Conservation (phyloP, 106 monocot species). For the Apostasia shenzhenica region DNA sequence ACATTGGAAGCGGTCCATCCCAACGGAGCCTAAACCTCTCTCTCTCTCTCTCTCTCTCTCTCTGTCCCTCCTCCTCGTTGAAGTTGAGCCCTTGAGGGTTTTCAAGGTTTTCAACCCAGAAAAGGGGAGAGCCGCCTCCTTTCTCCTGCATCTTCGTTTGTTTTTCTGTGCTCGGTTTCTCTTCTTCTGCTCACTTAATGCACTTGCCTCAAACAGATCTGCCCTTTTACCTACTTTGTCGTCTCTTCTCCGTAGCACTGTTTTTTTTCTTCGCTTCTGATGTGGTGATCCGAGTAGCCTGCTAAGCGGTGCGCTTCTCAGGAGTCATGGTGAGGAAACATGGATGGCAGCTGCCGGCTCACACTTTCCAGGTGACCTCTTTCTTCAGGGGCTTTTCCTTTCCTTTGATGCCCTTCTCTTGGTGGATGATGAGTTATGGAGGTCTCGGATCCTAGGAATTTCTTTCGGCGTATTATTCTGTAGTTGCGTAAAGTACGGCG, state of each 20-base stretch:
- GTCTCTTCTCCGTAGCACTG: not conserved
- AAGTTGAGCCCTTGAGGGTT: not conserved
- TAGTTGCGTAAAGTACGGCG: too few species aligned
- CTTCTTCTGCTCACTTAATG: not conserved
- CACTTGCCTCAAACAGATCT: not conserved
- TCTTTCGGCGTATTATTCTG: too few species aligned
- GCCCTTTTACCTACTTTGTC: not conserved
- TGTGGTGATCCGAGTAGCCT: not conserved
- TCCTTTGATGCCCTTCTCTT: not conserved
- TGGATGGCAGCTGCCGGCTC: slow-evolving; percentile 96
- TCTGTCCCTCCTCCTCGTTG: not conserved
- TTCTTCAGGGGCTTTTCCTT: not conserved
- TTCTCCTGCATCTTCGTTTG: not conserved
- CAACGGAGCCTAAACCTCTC: too few species aligned
- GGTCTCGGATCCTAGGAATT: too few species aligned
- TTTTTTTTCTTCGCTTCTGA: not conserved
- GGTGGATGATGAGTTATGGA: too few species aligned
- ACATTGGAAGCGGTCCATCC: too few species aligned
- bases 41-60: not conserved
- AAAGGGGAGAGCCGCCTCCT: not conserved
- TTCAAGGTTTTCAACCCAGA: slow-evolving; percentile 4
- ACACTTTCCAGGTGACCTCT: slow-evolving; percentile 67
- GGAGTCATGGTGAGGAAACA: slow-evolving; percentile 75
- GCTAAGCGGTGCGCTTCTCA: not conserved
- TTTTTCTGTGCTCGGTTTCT: not conserved